Evolutionary conservation across 257 asterid genomes (phyloP).

Genomic region (Capsicum baccatum): DNA sequence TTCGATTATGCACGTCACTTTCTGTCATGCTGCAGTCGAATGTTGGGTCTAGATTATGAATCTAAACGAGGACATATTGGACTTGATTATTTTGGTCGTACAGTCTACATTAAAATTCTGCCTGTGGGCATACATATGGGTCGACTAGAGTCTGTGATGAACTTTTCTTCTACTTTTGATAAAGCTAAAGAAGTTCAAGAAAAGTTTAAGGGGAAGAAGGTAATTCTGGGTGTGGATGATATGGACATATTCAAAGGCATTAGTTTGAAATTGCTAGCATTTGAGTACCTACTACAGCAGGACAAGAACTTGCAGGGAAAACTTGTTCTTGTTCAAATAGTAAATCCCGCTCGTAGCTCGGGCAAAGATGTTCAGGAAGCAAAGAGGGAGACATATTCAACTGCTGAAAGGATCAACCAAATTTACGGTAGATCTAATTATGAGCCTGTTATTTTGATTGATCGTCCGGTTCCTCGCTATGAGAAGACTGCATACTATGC

Average conservation of each 20-base stretch:
- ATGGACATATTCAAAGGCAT: conserved; percentile 96
- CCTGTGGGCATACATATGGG: conserved; percentile 97
- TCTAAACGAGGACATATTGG: conserved; percentile 94
- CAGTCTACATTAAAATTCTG: conserved; percentile 80
- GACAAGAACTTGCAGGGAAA: conserved; percentile 56
- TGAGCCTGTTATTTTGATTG: conserved; percentile 75
- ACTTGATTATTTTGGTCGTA: conserved; percentile 89
- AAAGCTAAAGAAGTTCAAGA: conserved; percentile 72
- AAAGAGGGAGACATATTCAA: conserved; percentile 69
- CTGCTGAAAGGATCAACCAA: conserved; percentile 68
- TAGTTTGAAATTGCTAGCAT: conserved; percentile 81
- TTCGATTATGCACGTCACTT: conserved; percentile 95
- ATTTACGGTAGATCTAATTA: conserved; percentile 58
- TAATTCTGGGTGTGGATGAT: conserved; percentile 92
- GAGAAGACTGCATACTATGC: conserved; percentile 93
- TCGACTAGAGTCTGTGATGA: conserved; percentile 72
- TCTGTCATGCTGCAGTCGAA: conserved; percentile 89
- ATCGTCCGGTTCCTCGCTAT: conserved; percentile 70
- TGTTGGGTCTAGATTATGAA: conserved; percentile 90
- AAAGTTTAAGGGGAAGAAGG: conserved; percentile 65
- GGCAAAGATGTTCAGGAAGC: conserved; percentile 94
- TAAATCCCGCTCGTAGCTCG: conserved; percentile 89
- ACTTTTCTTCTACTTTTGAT: conserved; percentile 61
- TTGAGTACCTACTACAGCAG: conserved; percentile 71
- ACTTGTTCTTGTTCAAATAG: conserved; percentile 78